phyloP scores from a whole-genome alignment of 108 stramenopile genomes.

The Skeletonema costatum region DNA sequence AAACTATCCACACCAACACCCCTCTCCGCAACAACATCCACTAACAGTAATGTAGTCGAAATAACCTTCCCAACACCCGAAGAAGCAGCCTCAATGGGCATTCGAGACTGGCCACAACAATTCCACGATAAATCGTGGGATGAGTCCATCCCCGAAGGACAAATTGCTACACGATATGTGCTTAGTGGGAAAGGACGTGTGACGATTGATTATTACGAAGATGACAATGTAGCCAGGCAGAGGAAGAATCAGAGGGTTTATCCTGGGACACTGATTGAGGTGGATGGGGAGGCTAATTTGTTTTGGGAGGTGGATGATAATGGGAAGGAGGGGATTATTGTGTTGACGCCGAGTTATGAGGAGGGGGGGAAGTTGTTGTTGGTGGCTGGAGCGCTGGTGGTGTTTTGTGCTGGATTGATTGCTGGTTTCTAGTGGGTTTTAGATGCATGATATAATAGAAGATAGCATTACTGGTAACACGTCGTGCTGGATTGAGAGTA shows the following conservation, averaged over 20 bases:
- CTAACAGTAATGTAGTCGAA: conserved; percentile 12
- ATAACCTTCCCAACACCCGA: conserved; percentile 56
- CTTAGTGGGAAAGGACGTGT: conserved; percentile 58
- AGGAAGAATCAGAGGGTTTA: conserved; percentile 20
- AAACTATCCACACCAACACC: not conserved
- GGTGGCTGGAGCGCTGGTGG: conserved; percentile 52
- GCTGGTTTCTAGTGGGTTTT: conserved; percentile 38
- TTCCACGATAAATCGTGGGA: conserved; percentile 41
- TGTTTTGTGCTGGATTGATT: conserved; percentile 57
- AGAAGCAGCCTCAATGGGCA: conserved; percentile 51
- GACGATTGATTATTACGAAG: conserved; percentile 29
- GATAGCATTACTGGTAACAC: not conserved
- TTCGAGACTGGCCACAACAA: conserved; percentile 73
- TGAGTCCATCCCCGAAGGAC: conserved; percentile 32
- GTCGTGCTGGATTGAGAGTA: not conserved
- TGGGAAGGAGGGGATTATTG: conserved; percentile 53
- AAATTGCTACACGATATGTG: conserved; percentile 58
- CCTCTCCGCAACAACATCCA: not conserved
- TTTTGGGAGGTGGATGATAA: conserved; percentile 49
- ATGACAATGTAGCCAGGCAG: not conserved
- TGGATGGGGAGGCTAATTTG: conserved; percentile 53
- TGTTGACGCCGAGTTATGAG: conserved; percentile 71
- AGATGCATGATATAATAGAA: not conserved
- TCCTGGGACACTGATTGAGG: conserved; percentile 68
- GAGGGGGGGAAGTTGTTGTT: conserved; percentile 56